These are phyloP conservation scores for Hanseniaspora clermontiae DNA, from an alignment of 805 yeast species.

Conservation along the genomic window DNA sequence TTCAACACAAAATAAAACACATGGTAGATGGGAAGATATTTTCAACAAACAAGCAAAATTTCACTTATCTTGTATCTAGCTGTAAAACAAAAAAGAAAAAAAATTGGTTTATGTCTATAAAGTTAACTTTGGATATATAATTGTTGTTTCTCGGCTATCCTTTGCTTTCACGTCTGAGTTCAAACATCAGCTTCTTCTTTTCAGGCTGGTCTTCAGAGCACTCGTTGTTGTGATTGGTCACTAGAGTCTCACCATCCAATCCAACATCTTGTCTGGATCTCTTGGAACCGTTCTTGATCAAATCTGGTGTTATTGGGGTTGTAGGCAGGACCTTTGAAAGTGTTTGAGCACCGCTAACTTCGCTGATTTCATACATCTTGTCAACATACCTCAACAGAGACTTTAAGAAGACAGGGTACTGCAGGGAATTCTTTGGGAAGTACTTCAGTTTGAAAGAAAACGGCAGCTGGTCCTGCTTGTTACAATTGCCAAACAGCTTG, in stretches of 20 bases:
- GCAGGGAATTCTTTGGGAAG: slow-evolving; percentile 13
- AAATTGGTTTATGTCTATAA: not conserved
- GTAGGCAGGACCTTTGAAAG: not conserved
- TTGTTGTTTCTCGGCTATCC: not conserved
- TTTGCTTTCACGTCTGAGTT: not conserved
- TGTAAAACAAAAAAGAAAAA: not conserved
- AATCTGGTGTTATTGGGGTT: slow-evolving; percentile 3
- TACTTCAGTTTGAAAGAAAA: slow-evolving; percentile 26
- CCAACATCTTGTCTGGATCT: not conserved
- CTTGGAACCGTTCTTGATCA: not conserved
- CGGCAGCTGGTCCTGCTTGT: slow-evolving; percentile 17
- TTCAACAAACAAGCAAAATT: too few species aligned
- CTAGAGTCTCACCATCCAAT: slow-evolving; percentile 23
- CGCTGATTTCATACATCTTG: not conserved
- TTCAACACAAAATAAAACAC: too few species aligned
- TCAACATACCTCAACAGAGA: slow-evolving; percentile 4
- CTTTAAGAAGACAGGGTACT: slow-evolving; percentile 10
- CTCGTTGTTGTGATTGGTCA: not conserved
- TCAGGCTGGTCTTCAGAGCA: not conserved
- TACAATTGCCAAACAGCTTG: slow-evolving; percentile 1
- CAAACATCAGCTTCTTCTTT: slow-evolving; percentile 10
- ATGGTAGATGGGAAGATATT: too few species aligned
- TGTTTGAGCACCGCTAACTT: not conserved
- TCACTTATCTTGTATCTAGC: too few species aligned
- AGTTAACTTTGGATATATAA: not conserved